Evolutionary conservation across 2,329 filamentous ascomycete species (phyloP).

Genomic region (Leptosphaerulina australis): DNA sequence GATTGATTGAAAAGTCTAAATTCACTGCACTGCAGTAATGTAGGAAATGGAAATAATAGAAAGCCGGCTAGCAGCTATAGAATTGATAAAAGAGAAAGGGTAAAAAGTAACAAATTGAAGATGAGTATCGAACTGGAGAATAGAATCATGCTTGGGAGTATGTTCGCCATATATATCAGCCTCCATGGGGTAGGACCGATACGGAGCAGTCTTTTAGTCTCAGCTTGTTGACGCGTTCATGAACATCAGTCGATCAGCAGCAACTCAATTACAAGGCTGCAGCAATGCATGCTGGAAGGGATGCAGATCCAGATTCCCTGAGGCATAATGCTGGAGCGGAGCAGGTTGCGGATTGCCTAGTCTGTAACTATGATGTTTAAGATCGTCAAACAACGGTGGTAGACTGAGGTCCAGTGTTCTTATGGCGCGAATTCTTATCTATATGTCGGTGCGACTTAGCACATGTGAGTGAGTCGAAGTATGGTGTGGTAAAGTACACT

Average conservation of each 20-base stretch:
- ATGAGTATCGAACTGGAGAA: slow-evolving; percentile 20
- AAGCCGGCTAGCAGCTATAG: slow-evolving; percentile 38
- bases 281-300: slow-evolving; percentile 21
- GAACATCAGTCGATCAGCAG: slow-evolving; percentile 14
- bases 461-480: neutral
- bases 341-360: slow-evolving; percentile 24
- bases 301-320: slow-evolving; percentile 22
- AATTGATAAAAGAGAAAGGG: slow-evolving; percentile 20
- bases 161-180: slow-evolving; percentile 17
- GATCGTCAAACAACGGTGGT: slow-evolving; percentile 31
- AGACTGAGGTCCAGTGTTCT: slow-evolving; percentile 12
- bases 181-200: slow-evolving; percentile 18
- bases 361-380: slow-evolving; percentile 33
- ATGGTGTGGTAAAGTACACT: slow-evolving; percentile 1
- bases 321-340: slow-evolving; percentile 28
- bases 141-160: neutral
- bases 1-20: slow-evolving; percentile 7
- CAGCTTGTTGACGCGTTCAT: slow-evolving; percentile 19
- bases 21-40: slow-evolving; percentile 37
- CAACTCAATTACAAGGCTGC: slow-evolving; percentile 17
- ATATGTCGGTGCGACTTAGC: slow-evolving; percentile 13
- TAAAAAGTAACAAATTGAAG: slow-evolving; percentile 10
- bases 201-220: slow-evolving; percentile 2
- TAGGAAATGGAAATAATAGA: slow-evolving; percentile 18
- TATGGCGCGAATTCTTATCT: slow-evolving; percentile 14